Base-by-base conservation (phyloP, 345 rosid species). In the Eucalyptus fibrosa region DNA sequence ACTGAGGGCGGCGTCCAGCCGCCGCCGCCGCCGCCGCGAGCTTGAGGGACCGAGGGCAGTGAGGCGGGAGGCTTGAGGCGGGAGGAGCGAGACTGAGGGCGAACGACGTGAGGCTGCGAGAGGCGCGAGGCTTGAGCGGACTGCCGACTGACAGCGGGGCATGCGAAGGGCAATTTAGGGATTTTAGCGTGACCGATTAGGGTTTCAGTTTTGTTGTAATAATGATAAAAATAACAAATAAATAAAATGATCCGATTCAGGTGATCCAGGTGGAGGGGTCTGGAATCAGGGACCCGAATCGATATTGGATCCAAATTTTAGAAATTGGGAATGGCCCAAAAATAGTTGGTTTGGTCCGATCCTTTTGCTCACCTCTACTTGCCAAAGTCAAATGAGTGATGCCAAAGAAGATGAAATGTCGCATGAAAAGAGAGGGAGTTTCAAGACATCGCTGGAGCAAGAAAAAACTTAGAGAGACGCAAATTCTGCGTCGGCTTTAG, bases 401-500 rank as follows among this genome's bases (percentile, higher is more conserved):
- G 17, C 17, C 14, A 28, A 13, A 12, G 2, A 28, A 12, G 16
- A 60, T 2, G 17, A 28, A 59, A 60, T 3, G 15, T 26, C n/a
- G 2, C n/a, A 12, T 0, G 7, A 26, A 59, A 12, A 26, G 3
- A 26, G 30, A 5, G 67, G 15, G 5, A 12, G n/a, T 59, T 10
- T 59, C n/a, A 0, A 59, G 69, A 12, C 17, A 28, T 6, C 17
- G 2, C 8, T 3, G 1, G 16, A 30, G 69, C 32, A 11, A 0
- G 4, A 60, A 60, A 28, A 60, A 28, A 13, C 8, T 62, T 12
- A 2, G 69, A 62, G 34, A 2, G 34, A 60, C 2, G 17, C 69
- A 28, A 60, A 60, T 13, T 28, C 17, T 28, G 1, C 1, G 8
- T 62, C 1, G 32, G 17, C 32, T 62, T 30, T 0, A 2, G 9